Evolutionary conservation across 2,329 filamentous ascomycete species (phyloP).

Genomic region (Metarhizium brunneum): DNA sequence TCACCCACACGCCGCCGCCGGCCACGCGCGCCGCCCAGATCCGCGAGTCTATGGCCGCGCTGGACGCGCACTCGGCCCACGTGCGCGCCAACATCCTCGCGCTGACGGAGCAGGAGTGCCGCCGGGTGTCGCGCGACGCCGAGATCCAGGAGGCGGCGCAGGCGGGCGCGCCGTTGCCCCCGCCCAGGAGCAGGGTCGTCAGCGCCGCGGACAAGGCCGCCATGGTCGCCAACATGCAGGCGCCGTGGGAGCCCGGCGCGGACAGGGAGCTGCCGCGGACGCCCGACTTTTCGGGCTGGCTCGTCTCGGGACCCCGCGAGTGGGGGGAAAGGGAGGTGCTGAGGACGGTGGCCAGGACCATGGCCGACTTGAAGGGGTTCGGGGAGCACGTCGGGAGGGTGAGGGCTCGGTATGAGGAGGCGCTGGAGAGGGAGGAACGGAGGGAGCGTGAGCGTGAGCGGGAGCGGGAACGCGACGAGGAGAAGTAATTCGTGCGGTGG

Average conservation of each 20-base stretch:
- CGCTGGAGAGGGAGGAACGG: slow-evolving; percentile 14
- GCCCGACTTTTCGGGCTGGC: slow-evolving; percentile 1
- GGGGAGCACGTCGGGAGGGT: slow-evolving; percentile 13
- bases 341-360: slow-evolving; percentile 10
- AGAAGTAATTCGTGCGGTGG: background rate
- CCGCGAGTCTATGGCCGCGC: slow-evolving; percentile 10
- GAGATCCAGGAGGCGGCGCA: slow-evolving; percentile 8
- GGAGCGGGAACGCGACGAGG: background rate
- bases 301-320: slow-evolving; percentile 11
- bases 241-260: background rate
- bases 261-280: background rate
- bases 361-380: slow-evolving; percentile 13
- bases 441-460: background rate
- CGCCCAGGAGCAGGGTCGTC: background rate
- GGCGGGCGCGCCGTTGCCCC: background rate
- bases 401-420: slow-evolving; percentile 11
- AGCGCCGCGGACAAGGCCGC: slow-evolving; percentile 4
- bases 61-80: slow-evolving; percentile 16
- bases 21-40: slow-evolving; percentile 10
- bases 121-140: slow-evolving; percentile 18
- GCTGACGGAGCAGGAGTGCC: slow-evolving; percentile 20
- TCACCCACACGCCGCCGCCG: slow-evolving; percentile 10
- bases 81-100: slow-evolving; percentile 22
- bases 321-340: slow-evolving; percentile 13
- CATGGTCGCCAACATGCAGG: slow-evolving; percentile 23